These are phyloP conservation scores for Penicillium bialowiezense DNA, from an alignment of 495 filamentous ascomycete species.

Conservation along the genomic window DNA sequence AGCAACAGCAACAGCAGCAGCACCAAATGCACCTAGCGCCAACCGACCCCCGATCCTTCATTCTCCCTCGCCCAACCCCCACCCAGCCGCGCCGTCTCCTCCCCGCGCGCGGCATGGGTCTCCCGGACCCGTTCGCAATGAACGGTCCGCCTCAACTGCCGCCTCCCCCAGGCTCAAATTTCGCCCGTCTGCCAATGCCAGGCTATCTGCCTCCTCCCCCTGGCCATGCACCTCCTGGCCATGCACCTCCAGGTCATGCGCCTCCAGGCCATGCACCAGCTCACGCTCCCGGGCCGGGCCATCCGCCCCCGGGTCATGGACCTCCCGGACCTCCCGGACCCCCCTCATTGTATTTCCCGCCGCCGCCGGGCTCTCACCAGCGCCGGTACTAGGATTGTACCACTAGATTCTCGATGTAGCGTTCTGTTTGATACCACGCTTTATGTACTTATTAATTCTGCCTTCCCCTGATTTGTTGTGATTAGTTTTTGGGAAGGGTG, in stretches of 20 bases:
- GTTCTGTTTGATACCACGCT: constrained; percentile 5
- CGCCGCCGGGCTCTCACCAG: constrained; percentile 13
- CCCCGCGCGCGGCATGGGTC: constrained; percentile 23
- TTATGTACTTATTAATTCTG: constrained; percentile 4
- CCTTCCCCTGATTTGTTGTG: background rate
- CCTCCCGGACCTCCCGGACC: constrained; percentile 1
- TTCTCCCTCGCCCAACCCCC: constrained; percentile 39
- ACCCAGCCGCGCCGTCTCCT: constrained; percentile 39
- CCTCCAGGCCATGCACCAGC: constrained; percentile 9
- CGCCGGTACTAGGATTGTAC: constrained; percentile 17
- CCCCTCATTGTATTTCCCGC: constrained; percentile 19
- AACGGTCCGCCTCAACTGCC: constrained; percentile 40
- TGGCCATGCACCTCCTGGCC: constrained; percentile 19
- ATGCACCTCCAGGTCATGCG: constrained; percentile 17
- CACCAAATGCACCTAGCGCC: constrained; percentile 17
- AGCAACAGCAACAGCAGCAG: too few species aligned
- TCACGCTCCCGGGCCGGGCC: too few species aligned
- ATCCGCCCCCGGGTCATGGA: constrained; percentile 15
- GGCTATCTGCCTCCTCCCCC: constrained; percentile 26
- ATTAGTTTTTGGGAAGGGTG: background rate
- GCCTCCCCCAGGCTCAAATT: constrained; percentile 41
- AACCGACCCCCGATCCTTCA: constrained; percentile 38
- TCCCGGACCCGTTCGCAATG: constrained; percentile 36
- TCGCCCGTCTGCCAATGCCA: constrained; percentile 33
- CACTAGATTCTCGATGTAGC: constrained; percentile 5